Evolutionary conservation across 495 filamentous ascomycete species (phyloP).

Genomic region (Physcia stellaris): DNA sequence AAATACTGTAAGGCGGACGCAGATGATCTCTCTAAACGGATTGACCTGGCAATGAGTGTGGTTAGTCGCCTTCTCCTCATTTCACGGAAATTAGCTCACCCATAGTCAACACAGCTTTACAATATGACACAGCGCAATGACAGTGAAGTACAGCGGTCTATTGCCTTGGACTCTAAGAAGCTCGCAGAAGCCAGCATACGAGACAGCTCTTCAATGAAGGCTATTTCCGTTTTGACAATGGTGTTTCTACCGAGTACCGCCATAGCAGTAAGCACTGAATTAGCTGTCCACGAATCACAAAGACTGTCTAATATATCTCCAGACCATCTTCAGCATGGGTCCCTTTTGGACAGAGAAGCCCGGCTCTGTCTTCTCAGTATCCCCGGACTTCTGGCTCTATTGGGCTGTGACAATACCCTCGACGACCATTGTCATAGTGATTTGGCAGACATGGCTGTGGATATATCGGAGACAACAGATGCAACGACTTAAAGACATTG

Average conservation of each 20-base stretch:
- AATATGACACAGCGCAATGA: background rate
- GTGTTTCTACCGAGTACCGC: slow-evolving; percentile 1
- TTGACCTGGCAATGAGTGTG: background rate
- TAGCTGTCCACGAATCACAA: background rate
- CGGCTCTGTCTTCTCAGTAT: background rate
- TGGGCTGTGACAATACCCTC: background rate
- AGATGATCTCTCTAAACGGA: background rate
- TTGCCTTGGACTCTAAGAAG: background rate
- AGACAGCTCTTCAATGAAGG: slow-evolving; percentile 2
- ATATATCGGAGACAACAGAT: background rate
- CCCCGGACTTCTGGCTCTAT: slow-evolving; percentile 2
- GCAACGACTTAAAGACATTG: background rate
- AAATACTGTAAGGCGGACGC: too few species aligned
- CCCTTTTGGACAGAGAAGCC: slow-evolving; percentile 1
- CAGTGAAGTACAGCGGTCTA: background rate
- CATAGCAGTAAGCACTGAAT: background rate
- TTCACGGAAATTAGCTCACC: background rate
- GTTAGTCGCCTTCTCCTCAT: background rate
- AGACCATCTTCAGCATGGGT: slow-evolving; percentile 5
- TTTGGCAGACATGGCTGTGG: slow-evolving; percentile 2
- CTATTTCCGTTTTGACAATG: slow-evolving; percentile 1
- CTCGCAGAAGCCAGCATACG: slow-evolving; percentile 1
- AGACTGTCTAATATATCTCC: background rate
- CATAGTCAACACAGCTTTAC: background rate
- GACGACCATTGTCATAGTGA: background rate